These are phyloP conservation scores for Chaetomium strumarium DNA, from an alignment of 2,329 filamentous ascomycete species.

Conservation along the genomic window DNA sequence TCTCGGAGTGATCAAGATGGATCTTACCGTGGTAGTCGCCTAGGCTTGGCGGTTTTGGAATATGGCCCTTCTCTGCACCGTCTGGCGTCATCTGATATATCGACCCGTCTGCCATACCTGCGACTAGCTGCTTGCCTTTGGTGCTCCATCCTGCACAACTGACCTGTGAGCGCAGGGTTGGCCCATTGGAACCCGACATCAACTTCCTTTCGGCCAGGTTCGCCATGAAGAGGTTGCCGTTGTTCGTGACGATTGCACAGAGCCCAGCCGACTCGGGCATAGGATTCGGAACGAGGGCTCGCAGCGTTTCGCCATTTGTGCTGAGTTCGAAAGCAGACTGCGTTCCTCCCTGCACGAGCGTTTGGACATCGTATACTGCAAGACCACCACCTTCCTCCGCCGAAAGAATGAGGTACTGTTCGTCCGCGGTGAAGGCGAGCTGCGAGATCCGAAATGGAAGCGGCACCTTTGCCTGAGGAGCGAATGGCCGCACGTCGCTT, in stretches of 20 bases:
- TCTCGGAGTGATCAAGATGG: not conserved
- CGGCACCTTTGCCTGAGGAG: conserved; percentile 66
- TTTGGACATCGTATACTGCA: conserved; percentile 72
- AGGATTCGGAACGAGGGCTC: conserved; percentile 75
- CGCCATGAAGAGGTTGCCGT: conserved; percentile 77
- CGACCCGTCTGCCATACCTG: conserved; percentile 74
- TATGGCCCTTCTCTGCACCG: conserved; percentile 68
- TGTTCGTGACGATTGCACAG: conserved; percentile 72
- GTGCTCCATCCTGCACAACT: conserved; percentile 87
- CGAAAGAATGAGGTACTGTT: conserved; percentile 75
- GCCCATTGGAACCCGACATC: conserved; percentile 52
- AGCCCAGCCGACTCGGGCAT: conserved; percentile 64
- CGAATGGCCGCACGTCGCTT: conserved; percentile 62
- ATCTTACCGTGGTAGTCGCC: conserved; percentile 61
- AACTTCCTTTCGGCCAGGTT: conserved; percentile 66
- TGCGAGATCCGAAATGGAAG: conserved; percentile 77
- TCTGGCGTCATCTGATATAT: conserved; percentile 78
- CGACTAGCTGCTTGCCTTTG: conserved; percentile 86
- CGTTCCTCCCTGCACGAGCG: conserved; percentile 59
- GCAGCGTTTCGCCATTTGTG: conserved; percentile 68
- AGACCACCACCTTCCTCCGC: conserved; percentile 77
- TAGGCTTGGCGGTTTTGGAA: conserved; percentile 69
- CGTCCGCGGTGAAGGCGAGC: conserved; percentile 84
- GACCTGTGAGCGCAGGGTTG: conserved; percentile 64
- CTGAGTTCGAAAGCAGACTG: conserved; percentile 67